Base-by-base conservation (phyloP, 106 monocot genomes). In the Apostasia ramifera region DNA sequence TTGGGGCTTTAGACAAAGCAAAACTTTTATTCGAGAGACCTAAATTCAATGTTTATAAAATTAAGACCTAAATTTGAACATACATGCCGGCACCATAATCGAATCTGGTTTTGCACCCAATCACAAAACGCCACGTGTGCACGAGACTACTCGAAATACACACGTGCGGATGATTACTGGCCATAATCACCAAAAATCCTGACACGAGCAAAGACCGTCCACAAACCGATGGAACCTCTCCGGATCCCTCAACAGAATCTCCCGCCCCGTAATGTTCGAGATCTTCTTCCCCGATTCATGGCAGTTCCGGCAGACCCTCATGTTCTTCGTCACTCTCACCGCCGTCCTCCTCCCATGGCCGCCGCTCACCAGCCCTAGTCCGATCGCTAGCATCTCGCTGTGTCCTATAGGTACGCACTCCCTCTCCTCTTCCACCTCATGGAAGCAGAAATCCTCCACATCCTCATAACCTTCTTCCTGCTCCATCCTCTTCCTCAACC, bases 351-450 rank as follows among this genome's bases (percentile, higher is more conserved):
- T 65, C 44, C 26, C 42, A 12, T 63, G 61, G 67, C 79, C 57
- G n/a, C 56, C 64, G 68, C 76, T 77, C 53, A 88, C 79, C 67
- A 88, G 63, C 64, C 84, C 88, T 3, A 88, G 80, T 44, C 70
- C 79, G 37, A 88, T 73, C 5, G 84, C 84, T n/a, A 88, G 58
- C 73, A 88, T 70, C 73, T 84, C 84, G 9, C 88, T 84, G 63
- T 88, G 88, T 12, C 84, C 81, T 2, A 9, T 40, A 39, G 70
- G 68, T 49, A 80, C 66, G 54, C 82, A 77, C 41, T 82, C 88
- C 74, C 76, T 85, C 80, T 89, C 85, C 42, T 80, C 77, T 8
- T 89, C 84, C 0, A 88, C 84, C 51, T 89, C 84, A 54, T 89
- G 88, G 65, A 89, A 66, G 67, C 82, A 70, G 41, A 77, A 89